phyloP scores from a whole-genome alignment of 176 grass and related monocot species.

The Lolium rigidum region DNA sequence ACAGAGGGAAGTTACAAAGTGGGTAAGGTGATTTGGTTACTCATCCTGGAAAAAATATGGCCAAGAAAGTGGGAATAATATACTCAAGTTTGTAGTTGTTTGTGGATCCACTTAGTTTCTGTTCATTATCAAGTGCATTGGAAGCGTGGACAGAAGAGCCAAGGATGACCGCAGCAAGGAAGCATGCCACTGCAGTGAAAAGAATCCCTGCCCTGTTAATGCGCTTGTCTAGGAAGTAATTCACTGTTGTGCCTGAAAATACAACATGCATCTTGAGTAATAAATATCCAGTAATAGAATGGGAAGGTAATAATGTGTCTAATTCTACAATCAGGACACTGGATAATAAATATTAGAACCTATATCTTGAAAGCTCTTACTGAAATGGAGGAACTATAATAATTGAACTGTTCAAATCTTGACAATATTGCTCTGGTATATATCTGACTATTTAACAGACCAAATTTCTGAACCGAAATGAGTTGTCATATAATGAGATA shows the following conservation, averaged over 20 bases:
- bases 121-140: constrained; percentile 65
- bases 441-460: not conserved
- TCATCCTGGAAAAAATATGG: not conserved
- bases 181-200: constrained; percentile 57
- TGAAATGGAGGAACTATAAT: too few species aligned
- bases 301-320: not conserved
- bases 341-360: not conserved
- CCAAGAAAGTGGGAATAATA: not conserved
- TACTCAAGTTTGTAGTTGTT: constrained; percentile 36
- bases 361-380: not conserved
- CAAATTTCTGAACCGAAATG: not conserved
- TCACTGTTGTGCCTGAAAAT: constrained; percentile 36
- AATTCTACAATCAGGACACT: not conserved
- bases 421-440: not conserved
- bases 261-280: not conserved
- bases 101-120: constrained; percentile 57
- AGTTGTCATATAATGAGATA: not conserved
- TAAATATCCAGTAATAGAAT: not conserved
- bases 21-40: not conserved
- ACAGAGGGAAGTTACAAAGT: not conserved
- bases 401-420: constrained; percentile 7
- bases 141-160: constrained; percentile 74
- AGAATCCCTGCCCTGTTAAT: constrained; percentile 77
- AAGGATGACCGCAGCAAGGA: constrained; percentile 49
- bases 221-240: constrained; percentile 59